These are phyloP conservation scores for Geoglossum cookeanum DNA, from an alignment of 2,329 filamentous ascomycete species.

Conservation along the genomic window DNA sequence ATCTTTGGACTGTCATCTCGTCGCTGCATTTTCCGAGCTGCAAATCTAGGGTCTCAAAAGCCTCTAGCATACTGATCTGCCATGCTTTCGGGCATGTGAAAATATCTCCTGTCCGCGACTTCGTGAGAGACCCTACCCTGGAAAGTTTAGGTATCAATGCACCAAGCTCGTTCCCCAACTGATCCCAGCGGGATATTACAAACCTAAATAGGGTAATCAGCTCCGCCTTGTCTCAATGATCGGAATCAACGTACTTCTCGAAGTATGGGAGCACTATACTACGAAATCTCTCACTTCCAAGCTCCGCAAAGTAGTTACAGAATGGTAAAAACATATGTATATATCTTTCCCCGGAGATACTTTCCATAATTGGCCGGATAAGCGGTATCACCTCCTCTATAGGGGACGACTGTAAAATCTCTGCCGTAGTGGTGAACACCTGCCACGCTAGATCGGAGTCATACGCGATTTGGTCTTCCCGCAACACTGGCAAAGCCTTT, in stretches of 20 bases:
- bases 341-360: conserved; percentile 44
- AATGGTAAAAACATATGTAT: conserved; percentile 64
- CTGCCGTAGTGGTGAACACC: conserved; percentile 32
- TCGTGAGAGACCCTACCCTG: conserved; percentile 30
- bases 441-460: conserved; percentile 17
- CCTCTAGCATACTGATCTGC: conserved; percentile 50
- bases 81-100: conserved; percentile 29
- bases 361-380: conserved; percentile 44
- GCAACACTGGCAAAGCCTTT: conserved; percentile 19
- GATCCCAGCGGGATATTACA: conserved; percentile 51
- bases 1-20: neutral
- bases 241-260: conserved; percentile 39
- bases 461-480: conserved; percentile 41
- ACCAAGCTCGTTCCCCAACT: conserved; percentile 48
- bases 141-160: conserved; percentile 45
- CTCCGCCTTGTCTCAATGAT: neutral
- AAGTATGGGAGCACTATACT: conserved; percentile 64
- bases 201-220: conserved; percentile 33
- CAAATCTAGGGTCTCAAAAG: conserved; percentile 1
- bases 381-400: conserved; percentile 60
- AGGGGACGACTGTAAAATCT: conserved; percentile 56
- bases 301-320: conserved; percentile 59
- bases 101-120: conserved; percentile 22
- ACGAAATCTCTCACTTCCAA: conserved; percentile 56
- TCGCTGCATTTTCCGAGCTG: conserved; percentile 11